These are phyloP conservation scores for Plectosphaerella cucumerina DNA, from an alignment of 2,329 filamentous ascomycete genomes.

Conservation along the genomic window DNA sequence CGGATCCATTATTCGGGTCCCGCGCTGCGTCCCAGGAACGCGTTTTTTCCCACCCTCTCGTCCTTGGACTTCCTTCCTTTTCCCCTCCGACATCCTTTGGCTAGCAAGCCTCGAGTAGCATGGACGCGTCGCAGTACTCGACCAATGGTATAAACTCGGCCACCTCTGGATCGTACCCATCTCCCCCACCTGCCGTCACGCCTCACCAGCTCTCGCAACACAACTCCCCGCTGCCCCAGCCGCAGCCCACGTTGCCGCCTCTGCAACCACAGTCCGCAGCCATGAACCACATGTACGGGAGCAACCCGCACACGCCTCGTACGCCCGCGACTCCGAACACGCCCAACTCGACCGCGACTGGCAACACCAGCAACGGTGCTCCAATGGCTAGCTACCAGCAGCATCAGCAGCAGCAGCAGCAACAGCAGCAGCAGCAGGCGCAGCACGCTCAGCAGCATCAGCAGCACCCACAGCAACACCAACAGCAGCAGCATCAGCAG, in stretches of 20 bases:
- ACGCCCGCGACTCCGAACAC: constrained; percentile 61
- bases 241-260: constrained; percentile 53
- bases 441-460: constrained; percentile 19
- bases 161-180: constrained; percentile 43
- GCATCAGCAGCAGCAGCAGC: constrained; percentile 43
- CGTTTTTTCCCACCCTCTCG: constrained; percentile 5
- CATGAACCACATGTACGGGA: constrained; percentile 53
- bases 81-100: neutral
- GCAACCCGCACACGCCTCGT: constrained; percentile 57
- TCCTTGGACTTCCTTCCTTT: constrained; percentile 7
- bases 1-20: constrained; percentile 11
- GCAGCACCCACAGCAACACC: constrained; percentile 40
- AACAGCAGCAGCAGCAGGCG: constrained; percentile 27
- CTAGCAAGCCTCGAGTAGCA: constrained; percentile 26
- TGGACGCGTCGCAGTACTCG: constrained; percentile 52
- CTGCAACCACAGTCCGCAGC: constrained; percentile 42
- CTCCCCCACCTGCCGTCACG: constrained; percentile 42
- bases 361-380: constrained; percentile 53
- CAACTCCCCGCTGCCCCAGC: constrained; percentile 27
- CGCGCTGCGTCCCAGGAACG: constrained; percentile 3
- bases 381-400: constrained; percentile 51
- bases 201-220: constrained; percentile 46
- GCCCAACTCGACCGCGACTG: constrained; percentile 54
- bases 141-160: constrained; percentile 54
- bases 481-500: constrained; percentile 27